Evolutionary conservation across 2,329 filamentous ascomycete species (phyloP), one percentile per base, ranked within the genome.

Genomic region (Penicillium sp.): DNA sequence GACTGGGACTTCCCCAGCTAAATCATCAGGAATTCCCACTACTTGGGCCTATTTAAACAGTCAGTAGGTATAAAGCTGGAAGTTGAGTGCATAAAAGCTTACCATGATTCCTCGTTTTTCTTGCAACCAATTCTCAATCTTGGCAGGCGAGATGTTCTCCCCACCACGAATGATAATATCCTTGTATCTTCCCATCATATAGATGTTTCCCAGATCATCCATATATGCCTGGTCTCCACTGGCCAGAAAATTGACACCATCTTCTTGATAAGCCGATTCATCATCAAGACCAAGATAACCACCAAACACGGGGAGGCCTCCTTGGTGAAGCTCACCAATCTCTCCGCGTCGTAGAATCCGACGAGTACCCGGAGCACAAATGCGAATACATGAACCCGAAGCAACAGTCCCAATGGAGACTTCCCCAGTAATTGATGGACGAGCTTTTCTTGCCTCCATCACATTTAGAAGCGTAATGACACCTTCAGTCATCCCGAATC

Each of bases 401-500:
- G 35, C 35, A 11, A 21, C 35, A 21, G 35, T 39, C 11, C 35
- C 35, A 14, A 35, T 33, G 5, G 26, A 27, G 9, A 29, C 50
- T 35, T 39, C 11, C 13, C 39, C 50, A 41, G 14, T n/a, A 21
- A 16, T 8, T n/a, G 35, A 39, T 19, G 35, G 35, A 10, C 6
- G 7, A n/a, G 35, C 35, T 16, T 39, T n/a, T 3, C 35, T 21
- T n/a, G 35, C 35, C 21, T 39, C 35, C 35, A 39, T 39, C 16
- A 19, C 35, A 39, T 39, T 39, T 4, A 39, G 6, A 19, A 39
- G n/a, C n/a, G 35, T 39, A 19, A 39, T 39, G 3, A 45, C 39
- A 31, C 50, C 50, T 24, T 52, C 50, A 10, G 50, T 52, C 27
- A 45, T 45, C 3, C 50, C 50, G 33, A 35, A 52, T 26, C 46